A percentile compares a stretch with the other conserved stretches of the same genome.
These are phyloP conservation scores for Fusarium tricinctum DNA, from an alignment of 2,329 filamentous ascomycete species.

Conservation along the genomic window DNA sequence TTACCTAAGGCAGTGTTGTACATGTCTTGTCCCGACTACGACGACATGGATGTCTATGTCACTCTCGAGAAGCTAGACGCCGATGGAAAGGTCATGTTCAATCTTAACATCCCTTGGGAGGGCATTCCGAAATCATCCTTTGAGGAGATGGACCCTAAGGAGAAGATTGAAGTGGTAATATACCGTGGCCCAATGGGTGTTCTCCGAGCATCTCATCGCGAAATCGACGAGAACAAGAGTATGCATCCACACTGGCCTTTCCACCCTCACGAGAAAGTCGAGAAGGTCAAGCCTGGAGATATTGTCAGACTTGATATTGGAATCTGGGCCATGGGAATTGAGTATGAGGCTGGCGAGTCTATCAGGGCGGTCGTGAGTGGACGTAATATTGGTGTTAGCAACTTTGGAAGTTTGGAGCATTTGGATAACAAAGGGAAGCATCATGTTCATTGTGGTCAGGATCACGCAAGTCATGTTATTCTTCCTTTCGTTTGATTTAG, in stretches of 20 bases:
- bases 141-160: slow-evolving; percentile 1
- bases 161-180: slow-evolving; percentile 15
- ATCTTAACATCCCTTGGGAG: slow-evolving; percentile 21
- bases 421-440: slow-evolving; percentile 15
- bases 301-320: slow-evolving; percentile 7
- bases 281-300: slow-evolving; percentile 6
- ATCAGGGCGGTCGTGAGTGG: slow-evolving; percentile 8
- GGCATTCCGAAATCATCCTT: slow-evolving; percentile 3
- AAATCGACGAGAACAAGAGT: slow-evolving; percentile 23
- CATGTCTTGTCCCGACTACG: slow-evolving; percentile 8
- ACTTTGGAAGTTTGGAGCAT: slow-evolving; percentile 26
- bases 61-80: slow-evolving; percentile 6
- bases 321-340: slow-evolving; percentile 27
- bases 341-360: slow-evolving; percentile 17
- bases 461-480: slow-evolving; percentile 10
- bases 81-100: slow-evolving; percentile 12
- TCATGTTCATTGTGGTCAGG: background rate
- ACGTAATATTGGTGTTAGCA: slow-evolving; percentile 10
- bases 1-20: slow-evolving; percentile 17
- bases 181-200: slow-evolving; percentile 22
- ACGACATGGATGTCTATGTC: slow-evolving; percentile 24
- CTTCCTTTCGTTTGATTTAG: slow-evolving; percentile 6
- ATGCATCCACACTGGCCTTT: slow-evolving; percentile 29
- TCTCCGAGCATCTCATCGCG: slow-evolving; percentile 10
- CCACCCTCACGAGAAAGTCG: slow-evolving; percentile 14